Percentiles rank a stretch among this genome's conserved stretches.
Conservation (phyloP, 495 filamentous ascomycete species). For the Parachaetomium inaequale region DNA sequence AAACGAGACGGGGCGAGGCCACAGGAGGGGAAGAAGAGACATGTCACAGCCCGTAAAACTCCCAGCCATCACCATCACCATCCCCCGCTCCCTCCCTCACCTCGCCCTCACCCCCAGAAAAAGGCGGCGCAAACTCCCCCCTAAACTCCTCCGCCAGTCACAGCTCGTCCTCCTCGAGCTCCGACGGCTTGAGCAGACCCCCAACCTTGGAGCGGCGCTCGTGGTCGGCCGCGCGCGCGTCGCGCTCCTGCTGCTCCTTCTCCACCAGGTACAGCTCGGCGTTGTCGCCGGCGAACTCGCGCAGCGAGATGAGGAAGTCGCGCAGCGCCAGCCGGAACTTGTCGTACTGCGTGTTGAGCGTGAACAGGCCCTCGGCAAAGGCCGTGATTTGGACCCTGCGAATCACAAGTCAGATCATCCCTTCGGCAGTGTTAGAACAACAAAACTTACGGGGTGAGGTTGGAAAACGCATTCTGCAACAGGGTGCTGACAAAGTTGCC, state of each 20-base stretch:
- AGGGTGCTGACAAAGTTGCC: conserved; percentile 77
- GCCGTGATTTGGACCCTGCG: conserved; percentile 76
- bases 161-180: conserved; percentile 92
- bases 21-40: background rate
- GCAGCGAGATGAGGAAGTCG: conserved; percentile 94
- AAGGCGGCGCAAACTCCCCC: conserved; percentile 51
- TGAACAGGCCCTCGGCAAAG: conserved; percentile 48
- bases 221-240: conserved; percentile 74
- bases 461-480: conserved; percentile 88
- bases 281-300: conserved; percentile 91
- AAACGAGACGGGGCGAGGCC: too few relatives aligned
- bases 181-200: conserved; percentile 85
- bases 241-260: conserved; percentile 76
- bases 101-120: too few relatives aligned
- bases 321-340: conserved; percentile 35
- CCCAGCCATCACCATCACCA: conserved; percentile 44
- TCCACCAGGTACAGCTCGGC: conserved; percentile 95
- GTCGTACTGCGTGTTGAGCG: conserved; percentile 27
- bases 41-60: conserved; percentile 49
- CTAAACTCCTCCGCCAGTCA: conserved; percentile 68
- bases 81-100: conserved; percentile 7
- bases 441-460: conserved; percentile 76
- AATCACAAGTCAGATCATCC: conserved; percentile 35
- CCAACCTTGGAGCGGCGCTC: conserved; percentile 89
- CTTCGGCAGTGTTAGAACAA: background rate